These are phyloP conservation scores for Backusella tarrabulga DNA, from an alignment of 192 early-diverging fungal genomes.

Conservation along the genomic window DNA sequence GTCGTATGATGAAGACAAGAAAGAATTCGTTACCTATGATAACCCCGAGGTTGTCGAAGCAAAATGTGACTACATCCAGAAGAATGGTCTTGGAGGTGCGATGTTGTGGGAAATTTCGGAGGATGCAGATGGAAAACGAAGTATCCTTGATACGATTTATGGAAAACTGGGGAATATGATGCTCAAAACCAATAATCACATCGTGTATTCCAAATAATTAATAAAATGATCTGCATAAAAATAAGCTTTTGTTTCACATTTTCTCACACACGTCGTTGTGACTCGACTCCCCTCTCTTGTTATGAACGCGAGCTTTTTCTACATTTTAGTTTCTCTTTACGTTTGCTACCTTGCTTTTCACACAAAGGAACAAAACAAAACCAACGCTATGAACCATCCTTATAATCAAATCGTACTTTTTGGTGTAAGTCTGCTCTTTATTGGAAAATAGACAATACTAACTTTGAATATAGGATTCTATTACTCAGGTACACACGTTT, in stretches of 20 bases:
- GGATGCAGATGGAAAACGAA: slow-evolving; percentile 44
- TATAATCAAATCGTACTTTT: slow-evolving; percentile 28
- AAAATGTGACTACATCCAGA: slow-evolving; percentile 65
- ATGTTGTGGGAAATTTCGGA: slow-evolving; percentile 80
- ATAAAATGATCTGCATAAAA: not conserved
- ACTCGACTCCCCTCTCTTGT: not conserved
- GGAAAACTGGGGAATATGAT: slow-evolving; percentile 16
- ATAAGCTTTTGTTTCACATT: not conserved
- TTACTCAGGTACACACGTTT: slow-evolving; percentile 41
- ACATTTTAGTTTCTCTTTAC: not conserved
- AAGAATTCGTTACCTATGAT: slow-evolving; percentile 85
- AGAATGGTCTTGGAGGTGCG: slow-evolving; percentile 58
- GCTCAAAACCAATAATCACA: slow-evolving; percentile 40
- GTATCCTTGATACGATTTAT: slow-evolving; percentile 36
- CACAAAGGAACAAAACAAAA: not conserved
- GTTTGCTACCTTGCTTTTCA: not conserved
- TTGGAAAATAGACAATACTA: too few species aligned
- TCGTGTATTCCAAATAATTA: slow-evolving; percentile 27
- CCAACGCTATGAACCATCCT: slow-evolving; percentile 9
- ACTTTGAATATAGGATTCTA: slow-evolving; percentile 36
- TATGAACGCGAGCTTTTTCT: not conserved
- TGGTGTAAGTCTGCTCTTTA: slow-evolving; percentile 5
- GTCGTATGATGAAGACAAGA: slow-evolving; percentile 65
- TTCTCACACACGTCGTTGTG: not conserved
- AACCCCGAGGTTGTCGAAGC: slow-evolving; percentile 56